Evolutionary conservation across 2,329 filamentous ascomycete species (phyloP).

Genomic region (Colletotrichum lupini): DNA sequence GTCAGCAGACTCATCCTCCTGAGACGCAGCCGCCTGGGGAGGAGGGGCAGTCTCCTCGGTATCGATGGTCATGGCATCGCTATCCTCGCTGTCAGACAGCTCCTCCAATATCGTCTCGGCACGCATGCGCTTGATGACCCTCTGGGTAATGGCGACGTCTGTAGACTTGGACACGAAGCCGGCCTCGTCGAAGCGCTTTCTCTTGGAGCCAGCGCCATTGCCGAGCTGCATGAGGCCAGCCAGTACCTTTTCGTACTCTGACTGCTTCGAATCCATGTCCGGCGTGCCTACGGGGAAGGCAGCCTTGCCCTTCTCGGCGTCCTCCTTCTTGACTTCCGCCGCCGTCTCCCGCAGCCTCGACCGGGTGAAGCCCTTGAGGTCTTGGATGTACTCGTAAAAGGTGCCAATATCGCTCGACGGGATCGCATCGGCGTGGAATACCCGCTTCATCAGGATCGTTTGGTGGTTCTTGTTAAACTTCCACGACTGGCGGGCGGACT

Average conservation of each 20-base stretch:
- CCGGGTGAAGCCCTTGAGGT: slow-evolving; percentile 80
- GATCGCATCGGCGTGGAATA: slow-evolving; percentile 78
- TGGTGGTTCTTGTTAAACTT: slow-evolving; percentile 98
- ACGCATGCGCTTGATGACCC: slow-evolving; percentile 72
- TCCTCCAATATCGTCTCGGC: slow-evolving; percentile 68
- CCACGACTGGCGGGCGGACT: slow-evolving; percentile 77
- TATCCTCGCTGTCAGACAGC: slow-evolving; percentile 61
- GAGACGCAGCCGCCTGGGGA: slow-evolving; percentile 37
- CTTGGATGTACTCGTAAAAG: slow-evolving; percentile 82
- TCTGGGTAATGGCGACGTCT: slow-evolving; percentile 63
- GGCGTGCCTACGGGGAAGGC: slow-evolving; percentile 63
- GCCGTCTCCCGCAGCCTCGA: slow-evolving; percentile 76
- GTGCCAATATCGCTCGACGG: slow-evolving; percentile 75
- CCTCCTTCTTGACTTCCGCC: slow-evolving; percentile 67
- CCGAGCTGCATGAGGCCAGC: slow-evolving; percentile 55
- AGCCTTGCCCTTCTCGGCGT: slow-evolving; percentile 57
- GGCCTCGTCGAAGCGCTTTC: slow-evolving; percentile 64
- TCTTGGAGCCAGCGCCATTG: slow-evolving; percentile 50
- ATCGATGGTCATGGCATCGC: slow-evolving; percentile 43
- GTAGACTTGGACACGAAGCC: slow-evolving; percentile 61
- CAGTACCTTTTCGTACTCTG: slow-evolving; percentile 68
- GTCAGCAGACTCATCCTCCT: slow-evolving; percentile 42
- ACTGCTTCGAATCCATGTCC: slow-evolving; percentile 61
- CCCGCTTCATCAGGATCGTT: slow-evolving; percentile 84
- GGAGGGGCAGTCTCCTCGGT: slow-evolving; percentile 23